phyloP scores from a whole-genome alignment of 441 rosid genomes.

The Syzygium syzygioides region DNA sequence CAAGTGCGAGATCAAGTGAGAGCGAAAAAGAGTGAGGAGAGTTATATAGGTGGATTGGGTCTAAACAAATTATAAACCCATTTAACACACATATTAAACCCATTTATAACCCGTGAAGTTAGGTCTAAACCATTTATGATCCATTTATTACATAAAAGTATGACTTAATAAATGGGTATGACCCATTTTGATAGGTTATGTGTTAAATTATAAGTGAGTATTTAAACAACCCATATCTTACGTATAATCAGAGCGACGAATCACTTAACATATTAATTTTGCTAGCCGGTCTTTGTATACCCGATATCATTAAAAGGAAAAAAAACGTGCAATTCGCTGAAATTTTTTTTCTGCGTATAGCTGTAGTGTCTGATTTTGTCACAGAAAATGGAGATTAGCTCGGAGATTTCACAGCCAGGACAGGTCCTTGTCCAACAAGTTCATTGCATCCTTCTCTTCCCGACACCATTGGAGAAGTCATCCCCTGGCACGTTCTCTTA shows the following conservation, averaged over 20 bases:
- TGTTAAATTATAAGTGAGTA: too few species aligned
- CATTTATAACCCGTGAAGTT: too few species aligned
- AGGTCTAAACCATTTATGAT: too few species aligned
- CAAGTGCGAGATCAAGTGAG: too few species aligned
- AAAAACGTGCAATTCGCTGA: background rate
- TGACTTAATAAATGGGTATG: too few species aligned
- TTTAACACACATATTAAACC: too few species aligned
- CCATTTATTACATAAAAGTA: too few species aligned
- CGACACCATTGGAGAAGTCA: background rate
- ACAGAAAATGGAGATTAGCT: background rate
- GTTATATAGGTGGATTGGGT: too few species aligned
- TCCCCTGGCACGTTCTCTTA: background rate
- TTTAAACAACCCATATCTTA: background rate
- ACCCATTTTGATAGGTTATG: too few species aligned
- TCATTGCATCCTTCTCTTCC: background rate
- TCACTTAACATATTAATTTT: background rate
- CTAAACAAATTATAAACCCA: too few species aligned
- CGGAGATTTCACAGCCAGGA: background rate
- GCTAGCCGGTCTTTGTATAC: background rate
- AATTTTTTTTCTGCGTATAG: background rate
- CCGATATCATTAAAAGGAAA: background rate
- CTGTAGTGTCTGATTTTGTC: background rate
- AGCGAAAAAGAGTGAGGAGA: too few species aligned
- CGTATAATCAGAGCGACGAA: background rate
- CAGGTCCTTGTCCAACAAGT: background rate